Evolutionary conservation across 2,329 filamentous ascomycete species (phyloP).

Genomic region (Cordyceps tenuipes): DNA sequence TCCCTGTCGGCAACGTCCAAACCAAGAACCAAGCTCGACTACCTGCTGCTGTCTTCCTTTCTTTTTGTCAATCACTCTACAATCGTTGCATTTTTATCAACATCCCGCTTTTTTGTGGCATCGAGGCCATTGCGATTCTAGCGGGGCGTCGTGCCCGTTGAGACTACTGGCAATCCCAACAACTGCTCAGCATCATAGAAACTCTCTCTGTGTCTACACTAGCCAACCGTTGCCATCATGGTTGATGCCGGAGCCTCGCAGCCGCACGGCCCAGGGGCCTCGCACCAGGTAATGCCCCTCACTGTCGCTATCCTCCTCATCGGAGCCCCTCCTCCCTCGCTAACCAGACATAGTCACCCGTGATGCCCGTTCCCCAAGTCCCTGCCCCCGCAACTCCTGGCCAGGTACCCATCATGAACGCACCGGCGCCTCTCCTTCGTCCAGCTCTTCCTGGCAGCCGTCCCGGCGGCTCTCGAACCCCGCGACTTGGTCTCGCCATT

Average conservation of each 20-base stretch:
- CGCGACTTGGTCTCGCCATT: conserved; percentile 80
- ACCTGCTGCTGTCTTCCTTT: not conserved
- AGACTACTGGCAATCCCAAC: not conserved
- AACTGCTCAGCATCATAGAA: not conserved
- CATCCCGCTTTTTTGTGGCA: not conserved
- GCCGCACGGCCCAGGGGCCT: conserved; percentile 13
- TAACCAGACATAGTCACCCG: conserved; percentile 5
- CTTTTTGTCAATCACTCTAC: not conserved
- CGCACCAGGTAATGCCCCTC: conserved; percentile 11
- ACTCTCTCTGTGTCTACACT: conserved; percentile 1
- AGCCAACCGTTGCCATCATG: conserved; percentile 17
- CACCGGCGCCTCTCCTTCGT: conserved; percentile 71
- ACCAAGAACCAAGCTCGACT: not conserved
- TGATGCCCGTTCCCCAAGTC: conserved; percentile 17
- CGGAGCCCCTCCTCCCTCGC: not conserved
- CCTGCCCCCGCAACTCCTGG: conserved; percentile 25
- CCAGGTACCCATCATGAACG: conserved; percentile 55
- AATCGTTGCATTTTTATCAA: no score
- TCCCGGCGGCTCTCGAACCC: conserved; percentile 55
- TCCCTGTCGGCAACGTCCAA: not conserved
- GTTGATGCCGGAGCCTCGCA: conserved; percentile 19
- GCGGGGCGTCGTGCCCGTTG: conserved; percentile 2
- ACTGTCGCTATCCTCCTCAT: not conserved
- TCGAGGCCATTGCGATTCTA: not conserved
- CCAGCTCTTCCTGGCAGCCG: conserved; percentile 69